Base-by-base conservation (phyloP, 164 flowering plant genomes). In the Stephania yunnanensis region DNA sequence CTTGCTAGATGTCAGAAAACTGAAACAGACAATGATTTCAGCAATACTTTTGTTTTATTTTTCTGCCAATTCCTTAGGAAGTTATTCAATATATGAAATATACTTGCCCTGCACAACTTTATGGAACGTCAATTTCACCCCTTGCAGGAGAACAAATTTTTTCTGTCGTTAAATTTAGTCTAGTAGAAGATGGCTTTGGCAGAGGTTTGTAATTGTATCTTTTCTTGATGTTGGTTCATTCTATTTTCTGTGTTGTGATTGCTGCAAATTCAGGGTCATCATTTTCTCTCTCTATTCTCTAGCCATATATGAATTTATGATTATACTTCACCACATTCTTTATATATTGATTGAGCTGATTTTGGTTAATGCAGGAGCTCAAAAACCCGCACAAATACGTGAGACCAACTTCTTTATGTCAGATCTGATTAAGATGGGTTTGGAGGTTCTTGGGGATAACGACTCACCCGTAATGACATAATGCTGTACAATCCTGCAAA, bases 401-500 rank as follows among this genome's bases (percentile, higher is more conserved):
- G 97, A 96, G 78, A 96, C 94, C 78, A 96, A 96, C 83, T 96
- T 92, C 80, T 95, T 94, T 83, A 77, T 97, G 75, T 91, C 98
- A 30, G 98, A 96, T 77, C 82, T 96, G 82, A 88, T 90, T 81
- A 93, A 91, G 78, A 91, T 92, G 99, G 98, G 99, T 8, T 93
- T 95, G 82, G 98, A 95, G 84, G 99, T 95, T 84, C 89, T 92
- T 73, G 99, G 99, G 70, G 99, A 95, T 81, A 92, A 93, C 74
- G 99, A 95, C 75, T 95, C 99, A 58, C 99, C 99, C 46, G 91
- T 95, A 36, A 95, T 95, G 97, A 98, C 99, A 7, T 92, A 78
- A 95, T 93, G 98, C 92, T 95, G 77, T 95, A 95, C 85, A 95
- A 95, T 82, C 99, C 99, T 22, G 92, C 97, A 50, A 95, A 93